Base-by-base conservation (phyloP, 441 rosid species). In the Isatis lusitanica region DNA sequence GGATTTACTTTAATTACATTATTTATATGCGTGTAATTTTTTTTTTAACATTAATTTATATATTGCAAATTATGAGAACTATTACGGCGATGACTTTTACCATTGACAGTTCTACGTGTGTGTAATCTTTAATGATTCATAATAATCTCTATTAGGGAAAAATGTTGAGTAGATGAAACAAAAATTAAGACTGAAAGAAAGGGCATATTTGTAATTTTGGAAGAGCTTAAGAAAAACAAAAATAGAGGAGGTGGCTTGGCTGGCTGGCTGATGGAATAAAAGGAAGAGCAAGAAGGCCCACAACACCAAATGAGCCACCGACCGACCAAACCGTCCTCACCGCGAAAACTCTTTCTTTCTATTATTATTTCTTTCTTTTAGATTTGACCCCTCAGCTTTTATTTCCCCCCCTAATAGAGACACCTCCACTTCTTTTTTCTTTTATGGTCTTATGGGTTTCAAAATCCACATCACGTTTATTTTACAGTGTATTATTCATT, bases 291-390 rank as follows among this genome's bases (percentile, higher is more conserved):
- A 21, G 7, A 53, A 18, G 80, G 67, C 80, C 76, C 76, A 77
- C 72, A 16, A 11, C 24, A 50, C 76, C 72, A 65, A 52, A 71
- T 77, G 68, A 76, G 72, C 71, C 68, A 48, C 68, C 73, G 88
- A 85, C 97, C 94, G 92, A 80, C 94, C 94, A 85, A 83, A 83
- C 90, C 92, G 92, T 77, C 92, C 85, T 52, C 61, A 39, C 10
- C 71, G 24, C 9, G 30, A 55, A 53, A 55, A 48, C 60, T 42
- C 9, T 21, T 36, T 17, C 33, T 66, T 68, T 50, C 12, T 26
- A 28, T 47, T 52, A 51, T 28, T 63, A 9, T 48, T 51, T 60
- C 12, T 62, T 69, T 43, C 33, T 48, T 76, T 56, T 64, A 0
- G 63, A 43, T 47, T 68, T 73, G 81, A 78, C 78, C 82, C 78